phyloP scores from a whole-genome alignment of 345 rosid species.

The Moricandia moricandioides region DNA sequence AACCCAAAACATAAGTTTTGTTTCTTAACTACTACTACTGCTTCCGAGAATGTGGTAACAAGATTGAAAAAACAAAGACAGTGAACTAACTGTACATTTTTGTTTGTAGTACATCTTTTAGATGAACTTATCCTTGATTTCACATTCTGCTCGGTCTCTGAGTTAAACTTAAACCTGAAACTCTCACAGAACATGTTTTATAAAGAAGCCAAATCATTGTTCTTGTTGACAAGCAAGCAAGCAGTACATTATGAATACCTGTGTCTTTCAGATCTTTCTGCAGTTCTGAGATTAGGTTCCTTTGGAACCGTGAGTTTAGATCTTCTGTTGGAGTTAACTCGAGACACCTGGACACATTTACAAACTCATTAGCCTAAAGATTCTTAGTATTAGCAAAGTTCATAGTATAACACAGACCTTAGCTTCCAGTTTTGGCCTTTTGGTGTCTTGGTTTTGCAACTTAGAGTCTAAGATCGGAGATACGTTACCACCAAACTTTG shows the following conservation, averaged over 20 bases:
- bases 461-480: conserved; percentile 39
- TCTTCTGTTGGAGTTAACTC: conserved; percentile 12
- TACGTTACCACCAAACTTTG: conserved; percentile 40
- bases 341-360: conserved; percentile 15
- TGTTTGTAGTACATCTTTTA: conserved; percentile 11
- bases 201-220: background rate
- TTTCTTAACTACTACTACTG: background rate
- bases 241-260: background rate
- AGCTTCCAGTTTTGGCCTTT: conserved; percentile 67
- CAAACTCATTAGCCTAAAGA: background rate
- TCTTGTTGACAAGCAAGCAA: background rate
- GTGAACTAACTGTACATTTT: conserved; percentile 7
- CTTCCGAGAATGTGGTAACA: conserved; percentile 2
- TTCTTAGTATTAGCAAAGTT: background rate
- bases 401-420: conserved; percentile 20
- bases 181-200: background rate
- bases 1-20: background rate
- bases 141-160: background rate
- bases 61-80: background rate
- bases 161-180: conserved; percentile 35
- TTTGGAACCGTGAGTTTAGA: conserved; percentile 37
- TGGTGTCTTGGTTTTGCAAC: conserved; percentile 45
- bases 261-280: conserved; percentile 35
- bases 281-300: conserved; percentile 36
- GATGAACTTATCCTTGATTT: conserved; percentile 10